Conservation (phyloP, 163 green algal genomes). For the Scenedesmus sp. region DNA sequence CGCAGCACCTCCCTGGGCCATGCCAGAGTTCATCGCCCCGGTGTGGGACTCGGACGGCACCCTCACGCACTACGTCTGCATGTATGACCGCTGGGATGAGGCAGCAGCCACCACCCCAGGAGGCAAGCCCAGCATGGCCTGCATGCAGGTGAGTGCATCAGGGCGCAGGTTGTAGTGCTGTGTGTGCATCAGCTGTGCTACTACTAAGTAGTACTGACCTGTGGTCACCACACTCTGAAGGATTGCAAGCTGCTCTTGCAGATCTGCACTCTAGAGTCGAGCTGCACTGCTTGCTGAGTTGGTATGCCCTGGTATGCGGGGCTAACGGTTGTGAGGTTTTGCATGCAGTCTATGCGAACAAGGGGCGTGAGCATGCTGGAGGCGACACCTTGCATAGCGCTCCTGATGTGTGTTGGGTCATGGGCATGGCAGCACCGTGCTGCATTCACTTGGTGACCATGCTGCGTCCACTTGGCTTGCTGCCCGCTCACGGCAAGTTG, state of each 20-base stretch:
- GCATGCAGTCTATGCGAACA: too few relatives aligned
- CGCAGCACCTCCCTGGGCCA: background rate
- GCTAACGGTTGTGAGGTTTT: too few relatives aligned
- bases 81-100: constrained; percentile 5
- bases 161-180: background rate
- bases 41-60: background rate
- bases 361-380: too few relatives aligned
- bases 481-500: background rate
- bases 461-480: background rate
- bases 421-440: too few relatives aligned
- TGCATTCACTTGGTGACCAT: too few relatives aligned
- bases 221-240: too few relatives aligned
- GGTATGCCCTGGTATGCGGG: too few relatives aligned
- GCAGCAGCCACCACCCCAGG: background rate
- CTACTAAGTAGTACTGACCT: too few relatives aligned
- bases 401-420: background rate
- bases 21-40: background rate
- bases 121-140: background rate
- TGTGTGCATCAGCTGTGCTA: background rate
- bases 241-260: too few relatives aligned
- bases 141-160: background rate
- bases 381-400: background rate
- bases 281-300: too few relatives aligned
- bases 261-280: too few relatives aligned
- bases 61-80: constrained; percentile 20